Percentiles rank a stretch among this genome's conserved stretches.
Conservation (phyloP, 768 basidiomycete genomes). For the Phlegmacium glaucopus region DNA sequence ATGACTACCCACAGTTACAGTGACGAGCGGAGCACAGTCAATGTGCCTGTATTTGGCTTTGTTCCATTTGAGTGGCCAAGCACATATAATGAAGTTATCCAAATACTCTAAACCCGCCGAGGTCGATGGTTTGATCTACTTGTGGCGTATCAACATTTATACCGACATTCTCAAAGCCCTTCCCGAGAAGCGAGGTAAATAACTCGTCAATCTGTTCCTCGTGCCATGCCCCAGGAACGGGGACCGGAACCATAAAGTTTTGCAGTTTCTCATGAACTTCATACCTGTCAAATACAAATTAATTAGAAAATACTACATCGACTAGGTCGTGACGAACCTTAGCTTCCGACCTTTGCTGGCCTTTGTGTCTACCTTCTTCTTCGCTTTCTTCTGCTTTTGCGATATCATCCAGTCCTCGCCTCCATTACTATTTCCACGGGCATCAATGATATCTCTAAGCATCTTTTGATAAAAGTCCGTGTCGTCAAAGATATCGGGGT, state of each 20-base stretch:
- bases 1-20: too few species aligned
- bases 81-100: conserved; percentile 33
- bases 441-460: conserved; percentile 87
- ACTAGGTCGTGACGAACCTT: conserved; percentile 49
- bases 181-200: conserved; percentile 84
- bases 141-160: conserved; percentile 25
- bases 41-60: conserved; percentile 35
- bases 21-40: conserved; percentile 2
- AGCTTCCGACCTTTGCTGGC: conserved; percentile 95
- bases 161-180: conserved; percentile 49
- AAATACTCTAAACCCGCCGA: conserved; percentile 56
- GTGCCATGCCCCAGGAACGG: conserved; percentile 72
- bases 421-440: conserved; percentile 41
- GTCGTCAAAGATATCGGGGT: conserved; percentile 73
- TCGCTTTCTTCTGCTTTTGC: conserved; percentile 69
- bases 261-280: conserved; percentile 95
- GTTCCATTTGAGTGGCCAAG: conserved; percentile 29
- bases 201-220: conserved; percentile 96
- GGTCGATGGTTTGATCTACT: conserved; percentile 22
- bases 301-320: not conserved
- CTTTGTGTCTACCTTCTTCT: conserved; percentile 91
- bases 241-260: conserved; percentile 94
- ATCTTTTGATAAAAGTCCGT: conserved; percentile 93
- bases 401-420: conserved; percentile 59
- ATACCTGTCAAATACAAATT: conserved; percentile 48